phyloP scores from a whole-genome alignment of 345 rosid genomes.

The Durio zibethinus region DNA sequence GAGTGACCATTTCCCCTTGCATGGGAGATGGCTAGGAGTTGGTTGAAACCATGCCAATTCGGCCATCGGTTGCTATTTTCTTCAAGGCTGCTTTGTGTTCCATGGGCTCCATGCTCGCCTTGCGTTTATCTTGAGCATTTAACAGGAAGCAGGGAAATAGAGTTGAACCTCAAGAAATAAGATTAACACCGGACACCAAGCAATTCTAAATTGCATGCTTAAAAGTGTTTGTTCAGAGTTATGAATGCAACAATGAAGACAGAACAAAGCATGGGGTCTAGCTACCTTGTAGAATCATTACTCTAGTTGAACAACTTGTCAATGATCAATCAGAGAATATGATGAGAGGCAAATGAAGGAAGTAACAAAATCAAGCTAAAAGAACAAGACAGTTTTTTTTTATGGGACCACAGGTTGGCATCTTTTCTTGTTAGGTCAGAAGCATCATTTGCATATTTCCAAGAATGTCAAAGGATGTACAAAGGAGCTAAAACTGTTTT shows the following conservation, averaged over 20 bases:
- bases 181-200: background rate
- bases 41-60: slow-evolving; percentile 23
- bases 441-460: background rate
- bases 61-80: slow-evolving; percentile 56
- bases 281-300: background rate
- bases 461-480: background rate
- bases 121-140: slow-evolving; percentile 48
- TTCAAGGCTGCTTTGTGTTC: slow-evolving; percentile 45
- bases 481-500: background rate
- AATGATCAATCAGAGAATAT: background rate
- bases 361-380: background rate
- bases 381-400: background rate
- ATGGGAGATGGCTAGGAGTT: slow-evolving; percentile 34
- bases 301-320: background rate
- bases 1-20: slow-evolving; percentile 35
- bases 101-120: slow-evolving; percentile 39
- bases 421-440: background rate
- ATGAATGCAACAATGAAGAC: background rate
- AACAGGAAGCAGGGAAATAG: background rate
- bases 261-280: background rate
- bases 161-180: background rate
- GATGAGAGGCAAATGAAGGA: background rate
- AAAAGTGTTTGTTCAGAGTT: background rate
- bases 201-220: background rate
- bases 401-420: background rate